phyloP scores from a whole-genome alignment of 1,139 yeast genomes.

The Magnusiomyces sp. region DNA sequence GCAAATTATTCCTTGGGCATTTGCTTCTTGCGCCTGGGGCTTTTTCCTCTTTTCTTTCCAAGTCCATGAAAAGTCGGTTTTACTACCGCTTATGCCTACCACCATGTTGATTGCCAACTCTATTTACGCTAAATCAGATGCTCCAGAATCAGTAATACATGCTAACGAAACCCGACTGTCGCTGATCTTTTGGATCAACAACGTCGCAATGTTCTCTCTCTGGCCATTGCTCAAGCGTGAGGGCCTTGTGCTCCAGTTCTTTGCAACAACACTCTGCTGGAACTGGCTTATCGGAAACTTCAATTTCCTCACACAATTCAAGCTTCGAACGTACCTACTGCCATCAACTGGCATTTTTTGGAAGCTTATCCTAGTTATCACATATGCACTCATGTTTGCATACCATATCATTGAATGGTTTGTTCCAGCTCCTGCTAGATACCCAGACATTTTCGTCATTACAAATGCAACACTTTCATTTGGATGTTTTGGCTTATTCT shows the following conservation, averaged over 20 bases:
- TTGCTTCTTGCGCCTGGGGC: constrained; percentile 78
- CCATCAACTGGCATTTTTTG: constrained; percentile 38
- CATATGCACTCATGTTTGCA: constrained; percentile 48
- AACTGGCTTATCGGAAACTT: constrained; percentile 64
- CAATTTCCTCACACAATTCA: constrained; percentile 7
- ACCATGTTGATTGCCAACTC: constrained; percentile 48
- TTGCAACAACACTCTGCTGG: constrained; percentile 50
- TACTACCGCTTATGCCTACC: constrained; percentile 81
- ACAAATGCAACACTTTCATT: constrained; percentile 67
- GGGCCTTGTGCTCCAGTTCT: constrained; percentile 62
- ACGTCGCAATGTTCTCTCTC: constrained; percentile 74
- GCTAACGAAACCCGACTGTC: constrained; percentile 34
- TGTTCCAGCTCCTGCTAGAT: constrained; percentile 26
- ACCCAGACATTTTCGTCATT: constrained; percentile 84
- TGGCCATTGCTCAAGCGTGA: constrained; percentile 83
- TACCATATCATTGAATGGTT: constrained; percentile 50
- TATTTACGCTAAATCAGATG: background rate
- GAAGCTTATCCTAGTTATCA: constrained; percentile 46
- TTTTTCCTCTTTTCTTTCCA: constrained; percentile 88
- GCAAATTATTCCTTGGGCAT: constrained; percentile 56
- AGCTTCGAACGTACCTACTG: constrained; percentile 5
- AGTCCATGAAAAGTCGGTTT: constrained; percentile 88
- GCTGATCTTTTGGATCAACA: constrained; percentile 79
- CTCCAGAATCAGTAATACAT: constrained; percentile 23
- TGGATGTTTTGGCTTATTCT: constrained; percentile 64